Conservation (phyloP, 805 yeast species). For the Myxozyma vanderwaltii region DNA sequence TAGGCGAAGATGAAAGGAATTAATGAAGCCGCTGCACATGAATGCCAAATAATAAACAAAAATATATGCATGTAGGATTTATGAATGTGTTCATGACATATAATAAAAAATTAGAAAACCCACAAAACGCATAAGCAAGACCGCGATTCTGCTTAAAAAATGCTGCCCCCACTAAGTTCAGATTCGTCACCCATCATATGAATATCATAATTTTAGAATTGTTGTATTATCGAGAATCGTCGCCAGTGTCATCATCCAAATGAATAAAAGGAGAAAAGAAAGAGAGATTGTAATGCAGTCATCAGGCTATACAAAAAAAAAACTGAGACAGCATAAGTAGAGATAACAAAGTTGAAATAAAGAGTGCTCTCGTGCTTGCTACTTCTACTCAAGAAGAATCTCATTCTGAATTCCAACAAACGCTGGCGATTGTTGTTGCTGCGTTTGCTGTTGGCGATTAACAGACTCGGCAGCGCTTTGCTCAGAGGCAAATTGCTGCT, state of each 20-base stretch:
- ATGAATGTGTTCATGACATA: too few species aligned
- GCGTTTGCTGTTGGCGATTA: constrained; percentile 6
- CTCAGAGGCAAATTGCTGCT: constrained; percentile 13
- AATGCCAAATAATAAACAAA: too few species aligned
- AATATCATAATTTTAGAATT: background rate
- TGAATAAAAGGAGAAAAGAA: background rate
- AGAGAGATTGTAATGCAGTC: constrained; percentile 1
- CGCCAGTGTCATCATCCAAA: background rate
- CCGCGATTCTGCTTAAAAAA: background rate
- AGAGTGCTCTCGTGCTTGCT: background rate
- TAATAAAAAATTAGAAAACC: background rate
- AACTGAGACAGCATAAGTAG: background rate
- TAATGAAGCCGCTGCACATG: too few species aligned
- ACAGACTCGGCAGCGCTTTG: background rate
- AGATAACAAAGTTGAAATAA: background rate
- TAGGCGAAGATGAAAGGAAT: too few species aligned
- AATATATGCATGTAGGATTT: too few species aligned
- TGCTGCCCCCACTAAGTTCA: too few species aligned
- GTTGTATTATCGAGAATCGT: background rate
- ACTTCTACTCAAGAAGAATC: constrained; percentile 17
- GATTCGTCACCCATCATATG: background rate
- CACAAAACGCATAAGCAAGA: background rate
- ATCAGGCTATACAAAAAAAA: background rate
- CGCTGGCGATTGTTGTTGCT: constrained; percentile 7
- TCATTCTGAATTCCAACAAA: constrained; percentile 17